Evolutionary conservation across 148 eudicot genomes (phyloP).

Genomic region (Heliosperma pusillum): DNA sequence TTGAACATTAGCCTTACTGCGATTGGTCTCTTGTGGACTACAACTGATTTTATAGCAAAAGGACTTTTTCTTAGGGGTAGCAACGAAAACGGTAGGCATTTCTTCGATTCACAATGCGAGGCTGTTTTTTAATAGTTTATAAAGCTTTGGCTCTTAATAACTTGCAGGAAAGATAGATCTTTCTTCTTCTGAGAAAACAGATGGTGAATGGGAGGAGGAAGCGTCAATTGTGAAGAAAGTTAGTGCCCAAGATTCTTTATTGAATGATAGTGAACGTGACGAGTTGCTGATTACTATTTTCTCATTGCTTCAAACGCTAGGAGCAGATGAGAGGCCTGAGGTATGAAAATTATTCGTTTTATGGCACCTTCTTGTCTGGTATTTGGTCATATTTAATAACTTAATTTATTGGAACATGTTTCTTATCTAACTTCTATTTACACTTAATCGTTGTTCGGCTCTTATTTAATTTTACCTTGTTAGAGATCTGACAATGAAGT

Average conservation of each 20-base stretch:
- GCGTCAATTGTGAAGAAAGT: conserved; percentile 25
- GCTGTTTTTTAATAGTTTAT: neutral
- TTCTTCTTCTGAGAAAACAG: conserved; percentile 28
- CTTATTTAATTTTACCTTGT: conserved; percentile 1
- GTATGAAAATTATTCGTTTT: conserved; percentile 33
- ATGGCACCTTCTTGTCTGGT: neutral
- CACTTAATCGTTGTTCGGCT: neutral
- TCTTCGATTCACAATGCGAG: neutral
- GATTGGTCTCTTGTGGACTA: conserved; percentile 88
- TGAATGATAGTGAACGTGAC: conserved; percentile 57
- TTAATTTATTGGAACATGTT: neutral
- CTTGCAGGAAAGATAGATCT: conserved; percentile 27
- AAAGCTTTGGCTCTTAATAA: neutral
- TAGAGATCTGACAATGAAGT: neutral
- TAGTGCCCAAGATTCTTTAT: conserved; percentile 36
- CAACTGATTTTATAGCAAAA: conserved; percentile 92
- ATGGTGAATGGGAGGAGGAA: conserved; percentile 36
- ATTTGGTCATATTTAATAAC: neutral
- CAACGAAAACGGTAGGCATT: conserved; percentile 39
- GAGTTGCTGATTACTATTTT: conserved; percentile 70
- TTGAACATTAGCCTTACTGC: conserved; percentile 97
- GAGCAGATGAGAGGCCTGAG: conserved; percentile 98
- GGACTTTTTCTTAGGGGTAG: conserved; percentile 40
- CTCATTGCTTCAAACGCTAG: conserved; percentile 82
- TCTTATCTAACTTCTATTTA: neutral